Evolutionary conservation across 164 flowering plant species (phyloP), one percentile per base, ranked within the genome.

Genomic region (Cinnamomum chago): DNA sequence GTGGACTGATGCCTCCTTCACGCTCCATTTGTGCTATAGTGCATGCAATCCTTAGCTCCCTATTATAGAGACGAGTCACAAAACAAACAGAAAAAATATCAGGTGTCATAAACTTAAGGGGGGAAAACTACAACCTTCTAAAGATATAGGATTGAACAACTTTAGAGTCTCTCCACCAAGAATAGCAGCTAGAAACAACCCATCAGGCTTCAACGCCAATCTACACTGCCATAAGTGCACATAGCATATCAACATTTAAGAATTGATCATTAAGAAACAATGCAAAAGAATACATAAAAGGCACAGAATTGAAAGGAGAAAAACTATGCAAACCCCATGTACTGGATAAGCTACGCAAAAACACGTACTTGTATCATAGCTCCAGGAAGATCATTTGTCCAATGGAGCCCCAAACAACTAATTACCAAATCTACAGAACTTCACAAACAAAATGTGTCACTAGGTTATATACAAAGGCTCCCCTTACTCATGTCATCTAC

Each of bases 331-430:
- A 22, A 64, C 13, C 20, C 28, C 24, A 24, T 64, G 27, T 64
- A 64, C 27, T 64, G 14, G 24, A 70, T 58, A 25, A 58, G 35
- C 22, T 62, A 47, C 47, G 62, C 18, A 79, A 52, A 73, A 70
- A 51, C 68, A 77, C 67, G 52, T 75, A 89, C 97, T 88, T 94
- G 97, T 78, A 93, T 95, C 99, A 95, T 95, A 66, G 97, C 97
- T 71, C 99, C 99, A 13, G 98, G 98, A 79, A 95, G 95, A 90
- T 95, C 99, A 84, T 95, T 93, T 68, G 97, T 90, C 99, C 99
- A 95, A 74, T 95, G 99, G 55, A 95, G 93, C 40, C 98, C 98
- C 90, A 95, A 88, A 82, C 97, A 88, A 82, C 99, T 93, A 75
- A 95, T 85, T 3, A 93, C 85, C 84, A 95, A 79, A 86, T 95